These are phyloP conservation scores for Zoysia pacifica DNA, from an alignment of 176 grass and related monocot species.

Conservation along the genomic window DNA sequence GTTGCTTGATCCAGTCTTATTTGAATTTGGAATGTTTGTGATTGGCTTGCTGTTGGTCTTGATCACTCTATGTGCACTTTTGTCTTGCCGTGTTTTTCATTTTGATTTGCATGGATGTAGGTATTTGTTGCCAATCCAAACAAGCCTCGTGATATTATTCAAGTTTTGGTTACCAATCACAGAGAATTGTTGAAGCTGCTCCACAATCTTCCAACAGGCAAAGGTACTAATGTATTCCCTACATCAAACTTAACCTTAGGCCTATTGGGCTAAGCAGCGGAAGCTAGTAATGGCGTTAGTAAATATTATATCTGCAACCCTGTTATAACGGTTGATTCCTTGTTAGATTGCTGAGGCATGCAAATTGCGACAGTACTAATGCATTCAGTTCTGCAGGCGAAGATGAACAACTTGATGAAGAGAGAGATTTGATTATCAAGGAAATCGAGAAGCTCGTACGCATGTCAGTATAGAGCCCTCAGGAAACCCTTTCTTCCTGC, in stretches of 20 bases:
- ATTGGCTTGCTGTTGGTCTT: slow-evolving; percentile 1
- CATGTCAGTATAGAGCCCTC: slow-evolving; percentile 31
- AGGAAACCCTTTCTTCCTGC: background rate
- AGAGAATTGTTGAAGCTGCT: slow-evolving; percentile 82
- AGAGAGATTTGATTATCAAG: slow-evolving; percentile 73
- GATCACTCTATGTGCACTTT: background rate
- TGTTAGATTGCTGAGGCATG: slow-evolving; percentile 8
- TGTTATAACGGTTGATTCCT: slow-evolving; percentile 13
- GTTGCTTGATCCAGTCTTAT: too few relatives aligned
- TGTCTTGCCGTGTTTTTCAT: slow-evolving; percentile 37
- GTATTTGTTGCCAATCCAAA: slow-evolving; percentile 99
- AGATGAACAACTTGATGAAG: slow-evolving; percentile 96
- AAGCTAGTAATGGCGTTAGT: slow-evolving; percentile 11
- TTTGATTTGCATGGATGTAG: slow-evolving; percentile 46
- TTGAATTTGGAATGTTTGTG: background rate
- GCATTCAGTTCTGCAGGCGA: slow-evolving; percentile 55
- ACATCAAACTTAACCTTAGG: slow-evolving; percentile 17
- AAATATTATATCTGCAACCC: background rate
- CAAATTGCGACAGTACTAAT: slow-evolving; percentile 2
- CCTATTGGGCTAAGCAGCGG: slow-evolving; percentile 21
- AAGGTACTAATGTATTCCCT: slow-evolving; percentile 52
- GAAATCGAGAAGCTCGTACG: slow-evolving; percentile 72
- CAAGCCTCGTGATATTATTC: slow-evolving; percentile 73
- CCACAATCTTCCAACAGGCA: slow-evolving; percentile 77
- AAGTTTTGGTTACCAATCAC: slow-evolving; percentile 70